Percentiles rank a stretch among this genome's conserved stretches.
phyloP scores from a whole-genome alignment of 169 alveolate species.

The Theileria annulata region DNA sequence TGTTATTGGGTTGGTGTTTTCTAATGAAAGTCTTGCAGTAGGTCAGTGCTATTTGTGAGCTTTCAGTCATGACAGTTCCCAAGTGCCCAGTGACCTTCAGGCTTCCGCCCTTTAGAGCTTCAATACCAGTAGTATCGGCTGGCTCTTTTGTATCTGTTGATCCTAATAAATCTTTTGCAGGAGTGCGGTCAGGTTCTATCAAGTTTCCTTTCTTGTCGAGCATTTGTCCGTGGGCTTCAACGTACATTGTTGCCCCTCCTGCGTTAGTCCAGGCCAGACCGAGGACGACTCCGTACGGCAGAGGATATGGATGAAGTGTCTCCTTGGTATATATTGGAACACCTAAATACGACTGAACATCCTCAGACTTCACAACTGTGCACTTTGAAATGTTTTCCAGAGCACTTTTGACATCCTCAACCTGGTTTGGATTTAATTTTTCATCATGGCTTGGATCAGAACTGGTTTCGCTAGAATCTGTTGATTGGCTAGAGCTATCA shows the following conservation, averaged over 20 bases:
- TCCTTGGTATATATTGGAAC: conserved; percentile 65
- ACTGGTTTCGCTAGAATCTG: conserved; percentile 7
- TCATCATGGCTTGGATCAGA: conserved; percentile 6
- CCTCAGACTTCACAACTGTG: conserved; percentile 24
- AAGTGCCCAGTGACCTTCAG: conserved; percentile 90
- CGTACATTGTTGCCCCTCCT: conserved; percentile 91
- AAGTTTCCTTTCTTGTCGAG: conserved; percentile 38
- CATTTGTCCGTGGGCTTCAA: conserved; percentile 84
- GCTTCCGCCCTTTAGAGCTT: conserved; percentile 46
- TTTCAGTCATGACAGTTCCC: conserved; percentile 92
- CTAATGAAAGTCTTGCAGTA: conserved; percentile 80
- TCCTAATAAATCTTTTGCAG: conserved; percentile 16
- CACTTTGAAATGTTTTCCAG: conserved; percentile 7
- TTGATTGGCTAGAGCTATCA: background rate
- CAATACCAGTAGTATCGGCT: conserved; percentile 3
- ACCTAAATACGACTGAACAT: conserved; percentile 51
- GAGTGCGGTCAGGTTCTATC: conserved; percentile 47
- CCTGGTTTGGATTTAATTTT: background rate
- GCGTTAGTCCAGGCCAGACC: conserved; percentile 92
- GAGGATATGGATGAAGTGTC: conserved; percentile 61
- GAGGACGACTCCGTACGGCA: conserved; percentile 87
- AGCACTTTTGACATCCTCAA: background rate
- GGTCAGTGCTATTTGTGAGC: conserved; percentile 89
- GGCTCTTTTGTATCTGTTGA: background rate
- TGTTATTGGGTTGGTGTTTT: conserved; percentile 66